Evolutionary conservation across 139 green algal genomes (phyloP).

Genomic region (Coccomyxa sp.): DNA sequence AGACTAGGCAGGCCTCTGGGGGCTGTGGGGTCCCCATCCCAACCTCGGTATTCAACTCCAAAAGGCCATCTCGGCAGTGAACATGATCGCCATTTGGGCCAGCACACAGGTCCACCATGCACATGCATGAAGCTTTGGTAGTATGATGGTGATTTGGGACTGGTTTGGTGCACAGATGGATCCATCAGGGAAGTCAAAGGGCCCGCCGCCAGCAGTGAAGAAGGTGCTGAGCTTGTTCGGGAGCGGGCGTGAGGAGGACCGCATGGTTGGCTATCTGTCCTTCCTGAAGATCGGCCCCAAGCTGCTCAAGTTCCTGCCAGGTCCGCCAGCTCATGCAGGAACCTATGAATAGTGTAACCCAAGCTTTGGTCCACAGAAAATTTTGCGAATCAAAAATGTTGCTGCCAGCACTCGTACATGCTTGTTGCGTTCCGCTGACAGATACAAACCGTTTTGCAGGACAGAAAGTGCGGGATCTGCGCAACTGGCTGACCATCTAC

Average conservation of each 20-base stretch:
- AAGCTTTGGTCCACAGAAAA: no score
- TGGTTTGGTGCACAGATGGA: slow-evolving; percentile 33
- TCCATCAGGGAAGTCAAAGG: slow-evolving; percentile 57
- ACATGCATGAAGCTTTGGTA: no score
- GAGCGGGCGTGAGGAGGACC: slow-evolving; percentile 89
- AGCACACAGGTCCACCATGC: background rate
- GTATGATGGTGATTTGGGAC: no score
- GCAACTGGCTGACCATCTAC: slow-evolving; percentile 93
- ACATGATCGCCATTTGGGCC: background rate
- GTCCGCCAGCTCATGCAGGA: background rate
- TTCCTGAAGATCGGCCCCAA: slow-evolving; percentile 94
- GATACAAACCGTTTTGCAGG: slow-evolving; percentile 26
- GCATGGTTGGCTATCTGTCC: slow-evolving; percentile 84
- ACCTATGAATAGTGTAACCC: background rate
- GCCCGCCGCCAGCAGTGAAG: slow-evolving; percentile 90
- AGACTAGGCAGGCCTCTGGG: no score
- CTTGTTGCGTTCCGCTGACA: no score
- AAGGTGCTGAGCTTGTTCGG: slow-evolving; percentile 87
- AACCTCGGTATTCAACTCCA: background rate
- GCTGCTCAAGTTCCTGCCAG: slow-evolving; percentile 92
- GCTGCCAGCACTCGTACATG: no score
- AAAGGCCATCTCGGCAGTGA: background rate
- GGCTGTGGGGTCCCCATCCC: background rate
- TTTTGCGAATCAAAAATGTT: no score
- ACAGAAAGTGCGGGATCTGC: slow-evolving; percentile 84